Percentiles rank a stretch among this genome's conserved stretches.
Conservation (phyloP, 1,284 basidiomycete genomes). For the Rhodotorula sp. region DNA sequence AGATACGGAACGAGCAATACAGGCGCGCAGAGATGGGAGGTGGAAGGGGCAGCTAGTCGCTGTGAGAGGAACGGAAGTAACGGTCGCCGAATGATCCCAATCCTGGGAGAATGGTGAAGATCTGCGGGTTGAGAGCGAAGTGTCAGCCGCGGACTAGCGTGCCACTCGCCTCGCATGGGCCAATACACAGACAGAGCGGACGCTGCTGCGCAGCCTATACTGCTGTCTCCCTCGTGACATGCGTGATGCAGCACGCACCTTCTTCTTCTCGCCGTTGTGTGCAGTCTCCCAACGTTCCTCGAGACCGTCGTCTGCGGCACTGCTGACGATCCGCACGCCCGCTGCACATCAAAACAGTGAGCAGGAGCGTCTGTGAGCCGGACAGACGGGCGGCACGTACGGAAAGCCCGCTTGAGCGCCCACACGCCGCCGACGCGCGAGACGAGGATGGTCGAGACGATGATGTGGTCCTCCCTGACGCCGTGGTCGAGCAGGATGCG, state of each 20-base stretch:
- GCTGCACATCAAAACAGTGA: constrained; percentile 47
- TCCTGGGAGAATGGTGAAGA: constrained; percentile 42
- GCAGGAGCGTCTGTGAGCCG: not conserved
- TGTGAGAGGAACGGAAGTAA: constrained; percentile 36
- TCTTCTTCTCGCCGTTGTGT: constrained; percentile 25
- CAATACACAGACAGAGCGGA: too few species aligned
- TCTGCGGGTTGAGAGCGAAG: not conserved
- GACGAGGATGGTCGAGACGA: constrained; percentile 74
- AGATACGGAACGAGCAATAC: not conserved
- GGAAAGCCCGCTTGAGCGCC: constrained; percentile 78
- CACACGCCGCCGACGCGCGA: constrained; percentile 75
- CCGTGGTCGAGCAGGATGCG: constrained; percentile 94
- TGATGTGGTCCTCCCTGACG: constrained; percentile 65
- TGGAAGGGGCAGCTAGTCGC: not conserved
- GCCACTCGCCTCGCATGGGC: too few species aligned
- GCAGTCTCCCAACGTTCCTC: constrained; percentile 67
- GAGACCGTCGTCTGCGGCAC: constrained; percentile 73
- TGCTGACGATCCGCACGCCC: constrained; percentile 67
- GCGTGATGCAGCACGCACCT: constrained; percentile 6
- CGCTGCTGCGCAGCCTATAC: too few species aligned
- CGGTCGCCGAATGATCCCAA: constrained; percentile 37
- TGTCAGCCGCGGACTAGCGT: not conserved
- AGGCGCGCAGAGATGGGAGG: not conserved
- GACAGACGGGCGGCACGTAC: not conserved
- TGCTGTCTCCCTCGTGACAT: too few species aligned